Evolutionary conservation across 306 rosid species (phyloP), one percentile per base, ranked within the genome.

Genomic region (Trichosanthes truncata): DNA sequence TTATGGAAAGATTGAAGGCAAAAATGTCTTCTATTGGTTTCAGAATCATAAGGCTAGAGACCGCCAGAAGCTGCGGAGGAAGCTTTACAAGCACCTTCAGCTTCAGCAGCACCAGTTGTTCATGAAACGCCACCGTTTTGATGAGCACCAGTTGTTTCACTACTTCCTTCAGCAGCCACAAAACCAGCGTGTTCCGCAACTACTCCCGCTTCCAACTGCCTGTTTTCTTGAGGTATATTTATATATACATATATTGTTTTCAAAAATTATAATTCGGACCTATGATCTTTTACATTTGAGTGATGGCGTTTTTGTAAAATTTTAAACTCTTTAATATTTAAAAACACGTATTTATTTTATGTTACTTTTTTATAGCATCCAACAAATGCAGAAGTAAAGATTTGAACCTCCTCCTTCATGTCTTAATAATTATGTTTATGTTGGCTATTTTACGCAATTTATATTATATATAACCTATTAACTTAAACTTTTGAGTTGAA

Each of bases 21-120:
- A 94, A 67, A 94, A 94, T 86, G 98, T 94, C 14, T 94, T 92
- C 81, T 94, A 94, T 83, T 94, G 98, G 98, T 94, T 94, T 84
- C 98, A 94, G 80, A 94, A 94, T 78, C 98, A 94, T 80, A 94
- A 94, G 86, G 98, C 97, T 36, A 90, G 98, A 81, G 98, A 94
- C 74, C 87, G 98, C 38, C 97, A 90, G 79, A 94, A 92, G 78
- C 89, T 92, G 0, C 81, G 97, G 78, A 88, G 94, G 89, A 92
- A 94, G 84, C 89, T 92, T 43, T 90, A 43, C 61, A 90, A 87
- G 82, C 96, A 94, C 76, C 87, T 90, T 74, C 98, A 94, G 51
- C 89, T 43, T 7, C 73, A 59, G 25, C 72, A 59, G 26, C 72
- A 59, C 25, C 48, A 25, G 8, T 9, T n/a, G 0, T n/a, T 53